Evolutionary conservation across 2,329 filamentous ascomycete genomes (phyloP), one percentile per base, ranked within the genome.

Genomic region (Aspergillus proliferans): DNA sequence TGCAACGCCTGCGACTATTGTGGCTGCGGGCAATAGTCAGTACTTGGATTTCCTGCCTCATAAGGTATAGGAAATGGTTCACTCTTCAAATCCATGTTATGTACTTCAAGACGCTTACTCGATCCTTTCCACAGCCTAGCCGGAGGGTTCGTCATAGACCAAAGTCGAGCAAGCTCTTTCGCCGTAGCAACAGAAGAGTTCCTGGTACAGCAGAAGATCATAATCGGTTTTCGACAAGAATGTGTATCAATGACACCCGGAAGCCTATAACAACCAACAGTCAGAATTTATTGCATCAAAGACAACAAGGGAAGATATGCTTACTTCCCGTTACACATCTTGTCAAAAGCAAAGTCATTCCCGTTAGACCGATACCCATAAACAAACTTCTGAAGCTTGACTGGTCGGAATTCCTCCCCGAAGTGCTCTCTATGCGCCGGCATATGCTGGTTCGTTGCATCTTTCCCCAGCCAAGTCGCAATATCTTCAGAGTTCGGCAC

Each of bases 401-500:
- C 88, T 0, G 88, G 88, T 15, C 89, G 79, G 56, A 90, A 88
- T 7, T 88, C 85, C 65, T 93, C 88, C 0, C 85, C 85, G 62
- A 93, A 93, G 2, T 77, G 77, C 61, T 90, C 84, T 42, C 78
- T 74, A 21, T 74, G 73, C 1, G 89, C 88, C 12, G 87, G 84
- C 1, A 82, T 62, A 50, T 83, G 71, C 21, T 79, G 77, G 30
- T 79, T 80, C 0, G 72, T 75, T 26, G 81, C 70, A 58, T 83
- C 79, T 51, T 77, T 84, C 0, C 88, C 88, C 1, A 95, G 73
- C 89, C 88, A 95, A 1, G 75, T 75, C 4, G 88, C 87, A 54
- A 95, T 84, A 61, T 94, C 88, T 43, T 84, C 76, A 0, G 87
- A 85, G 57, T 94, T 94, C 1, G 88, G 88, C 1, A 94, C 82